phyloP scores from a whole-genome alignment of 495 filamentous ascomycete genomes.

The Xylaria cubensis region DNA sequence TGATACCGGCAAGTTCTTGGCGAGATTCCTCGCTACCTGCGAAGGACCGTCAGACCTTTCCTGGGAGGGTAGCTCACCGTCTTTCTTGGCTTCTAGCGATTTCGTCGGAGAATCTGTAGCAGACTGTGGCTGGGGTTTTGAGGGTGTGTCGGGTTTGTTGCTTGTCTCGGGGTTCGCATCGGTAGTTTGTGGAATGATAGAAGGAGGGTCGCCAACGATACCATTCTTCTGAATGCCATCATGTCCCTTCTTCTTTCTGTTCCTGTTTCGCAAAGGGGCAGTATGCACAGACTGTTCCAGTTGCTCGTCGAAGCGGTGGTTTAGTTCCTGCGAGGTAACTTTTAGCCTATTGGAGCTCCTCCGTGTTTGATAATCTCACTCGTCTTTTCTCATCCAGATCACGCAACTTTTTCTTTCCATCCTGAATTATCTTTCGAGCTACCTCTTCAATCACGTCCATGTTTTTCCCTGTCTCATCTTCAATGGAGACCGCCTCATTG shows the following conservation, averaged over 20 bases:
- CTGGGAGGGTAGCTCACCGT: constrained; percentile 25
- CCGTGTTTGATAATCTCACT: constrained; percentile 26
- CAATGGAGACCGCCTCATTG: constrained; percentile 33
- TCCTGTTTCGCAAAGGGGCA: constrained; percentile 23
- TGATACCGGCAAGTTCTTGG: not conserved
- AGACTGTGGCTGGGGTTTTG: constrained; percentile 5
- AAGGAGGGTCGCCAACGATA: not conserved
- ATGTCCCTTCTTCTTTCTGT: not conserved
- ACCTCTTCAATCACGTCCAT: constrained; percentile 42
- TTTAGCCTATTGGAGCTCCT: constrained; percentile 19
- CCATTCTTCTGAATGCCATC: not conserved
- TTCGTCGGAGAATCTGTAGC: constrained; percentile 1
- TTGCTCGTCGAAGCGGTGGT: constrained; percentile 45
- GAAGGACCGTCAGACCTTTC: not conserved
- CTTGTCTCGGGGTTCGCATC: not conserved
- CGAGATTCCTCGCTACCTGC: constrained; percentile 1
- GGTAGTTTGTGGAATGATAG: not conserved
- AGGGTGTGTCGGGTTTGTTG: not conserved
- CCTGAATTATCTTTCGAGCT: constrained; percentile 31
- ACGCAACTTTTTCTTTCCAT: constrained; percentile 38
- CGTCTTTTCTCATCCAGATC: constrained; percentile 42
- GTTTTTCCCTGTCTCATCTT: constrained; percentile 39
- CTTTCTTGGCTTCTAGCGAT: constrained; percentile 16
- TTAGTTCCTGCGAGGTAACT: constrained; percentile 39
- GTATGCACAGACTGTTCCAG: constrained; percentile 35